Evolutionary conservation across 306 rosid species (phyloP).

Genomic region (Pyrus bretschneideri): DNA sequence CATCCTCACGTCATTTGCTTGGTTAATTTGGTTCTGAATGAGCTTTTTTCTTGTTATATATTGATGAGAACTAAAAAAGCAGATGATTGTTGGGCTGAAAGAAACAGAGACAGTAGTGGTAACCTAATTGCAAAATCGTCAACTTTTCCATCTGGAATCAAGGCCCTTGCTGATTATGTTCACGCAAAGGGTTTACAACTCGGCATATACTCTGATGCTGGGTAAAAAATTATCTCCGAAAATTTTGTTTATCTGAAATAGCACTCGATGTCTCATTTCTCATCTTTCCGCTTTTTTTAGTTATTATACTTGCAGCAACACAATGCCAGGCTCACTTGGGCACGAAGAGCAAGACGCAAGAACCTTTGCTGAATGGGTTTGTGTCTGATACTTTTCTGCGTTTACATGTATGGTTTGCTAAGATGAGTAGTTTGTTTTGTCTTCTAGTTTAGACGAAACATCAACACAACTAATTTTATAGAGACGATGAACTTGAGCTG

Average conservation of each 20-base stretch:
- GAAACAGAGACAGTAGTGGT: slow-evolving; percentile 5
- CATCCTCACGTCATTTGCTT: background rate
- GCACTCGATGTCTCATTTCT: background rate
- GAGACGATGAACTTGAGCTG: background rate
- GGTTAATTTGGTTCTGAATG: no score
- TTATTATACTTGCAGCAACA: slow-evolving; percentile 11
- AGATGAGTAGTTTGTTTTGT: background rate
- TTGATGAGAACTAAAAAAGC: background rate
- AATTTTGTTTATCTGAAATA: background rate
- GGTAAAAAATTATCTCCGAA: slow-evolving; percentile 1
- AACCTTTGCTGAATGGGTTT: slow-evolving; percentile 21
- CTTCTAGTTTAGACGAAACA: background rate
- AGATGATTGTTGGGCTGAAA: slow-evolving; percentile 25
- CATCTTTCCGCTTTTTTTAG: background rate
- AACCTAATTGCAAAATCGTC: slow-evolving; percentile 12
- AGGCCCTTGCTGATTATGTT: slow-evolving; percentile 15
- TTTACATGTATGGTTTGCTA: no score
- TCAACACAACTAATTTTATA: background rate
- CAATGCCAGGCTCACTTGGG: slow-evolving; percentile 25
- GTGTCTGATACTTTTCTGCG: background rate
- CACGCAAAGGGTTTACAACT: slow-evolving; percentile 18
- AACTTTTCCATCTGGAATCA: slow-evolving; percentile 21
- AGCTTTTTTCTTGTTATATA: background rate
- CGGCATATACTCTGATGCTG: slow-evolving; percentile 21
- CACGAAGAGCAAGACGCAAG: slow-evolving; percentile 20